A percentile compares a stretch with the other conserved stretches of the same genome.
These are phyloP conservation scores for Raddia distichophylla DNA, from an alignment of 176 grass and related monocot genomes.

Conservation along the genomic window DNA sequence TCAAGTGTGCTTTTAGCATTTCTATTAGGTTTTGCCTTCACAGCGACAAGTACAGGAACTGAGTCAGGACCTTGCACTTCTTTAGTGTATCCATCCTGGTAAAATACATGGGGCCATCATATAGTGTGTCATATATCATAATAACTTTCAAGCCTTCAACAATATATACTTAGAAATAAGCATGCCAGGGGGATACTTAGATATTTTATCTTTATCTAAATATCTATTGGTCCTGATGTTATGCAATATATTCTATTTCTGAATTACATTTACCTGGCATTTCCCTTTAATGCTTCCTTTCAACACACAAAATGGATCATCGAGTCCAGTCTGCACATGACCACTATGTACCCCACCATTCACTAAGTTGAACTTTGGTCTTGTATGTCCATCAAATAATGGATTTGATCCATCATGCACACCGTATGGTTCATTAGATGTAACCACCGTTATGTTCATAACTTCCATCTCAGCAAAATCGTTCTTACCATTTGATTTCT, in stretches of 20 bases:
- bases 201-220: background rate
- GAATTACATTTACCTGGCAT: conserved; percentile 57
- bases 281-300: conserved; percentile 50
- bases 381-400: conserved; percentile 54
- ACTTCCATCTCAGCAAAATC: conserved; percentile 65
- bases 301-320: conserved; percentile 58
- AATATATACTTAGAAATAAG: background rate
- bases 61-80: conserved; percentile 57
- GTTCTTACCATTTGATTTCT: conserved; percentile 47
- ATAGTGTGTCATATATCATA: background rate
- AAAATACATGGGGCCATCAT: conserved; percentile 14
- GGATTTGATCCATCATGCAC: conserved; percentile 69
- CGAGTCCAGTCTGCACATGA: conserved; percentile 65
- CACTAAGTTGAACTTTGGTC: conserved; percentile 54
- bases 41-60: conserved; percentile 56
- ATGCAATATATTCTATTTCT: background rate
- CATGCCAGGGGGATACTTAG: too few species aligned
- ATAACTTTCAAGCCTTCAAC: background rate
- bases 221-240: background rate
- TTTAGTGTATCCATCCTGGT: conserved; percentile 84
- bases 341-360: conserved; percentile 67
- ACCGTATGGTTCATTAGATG: conserved; percentile 68
- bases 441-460: conserved; percentile 69
- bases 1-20: conserved; percentile 55
- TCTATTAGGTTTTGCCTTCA: conserved; percentile 64